Conservation (phyloP, 2,329 filamentous ascomycete genomes). For the Ambrosiella beaveri region DNA sequence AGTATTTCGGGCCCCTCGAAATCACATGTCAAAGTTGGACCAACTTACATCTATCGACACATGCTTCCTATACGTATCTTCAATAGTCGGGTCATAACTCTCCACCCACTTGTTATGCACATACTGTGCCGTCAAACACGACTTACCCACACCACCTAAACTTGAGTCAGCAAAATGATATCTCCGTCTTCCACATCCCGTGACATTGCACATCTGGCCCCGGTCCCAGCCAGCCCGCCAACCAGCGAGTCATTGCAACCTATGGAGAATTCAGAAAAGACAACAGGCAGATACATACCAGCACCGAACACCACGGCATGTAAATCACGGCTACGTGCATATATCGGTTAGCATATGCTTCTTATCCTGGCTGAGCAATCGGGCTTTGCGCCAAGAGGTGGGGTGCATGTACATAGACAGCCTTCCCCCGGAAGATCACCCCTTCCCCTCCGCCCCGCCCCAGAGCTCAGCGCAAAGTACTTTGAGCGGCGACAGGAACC, state of each 20-base stretch:
- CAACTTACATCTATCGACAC: constrained; percentile 63
- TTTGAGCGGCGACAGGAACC: background rate
- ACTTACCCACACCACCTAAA: constrained; percentile 75
- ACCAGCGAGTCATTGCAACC: too few relatives aligned
- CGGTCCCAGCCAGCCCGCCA: background rate
- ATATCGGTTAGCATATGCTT: constrained; percentile 4
- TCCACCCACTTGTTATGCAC: constrained; percentile 92
- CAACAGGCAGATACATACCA: constrained; percentile 31
- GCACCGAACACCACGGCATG: constrained; percentile 69
- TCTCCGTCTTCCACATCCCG: background rate
- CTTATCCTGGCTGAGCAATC: background rate
- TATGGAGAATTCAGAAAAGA: too few relatives aligned
- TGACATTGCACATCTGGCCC: background rate
- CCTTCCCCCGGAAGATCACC: background rate
- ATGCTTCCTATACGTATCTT: constrained; percentile 60
- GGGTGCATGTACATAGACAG: background rate
- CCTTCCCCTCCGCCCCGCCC: background rate
- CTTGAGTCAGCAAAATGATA: background rate
- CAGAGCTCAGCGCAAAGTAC: background rate
- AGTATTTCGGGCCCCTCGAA: constrained; percentile 16
- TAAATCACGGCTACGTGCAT: constrained; percentile 47
- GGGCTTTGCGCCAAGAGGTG: background rate
- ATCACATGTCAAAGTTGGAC: background rate
- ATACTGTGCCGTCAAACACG: constrained; percentile 83
- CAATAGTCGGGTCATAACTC: constrained; percentile 64